phyloP scores from a whole-genome alignment of 306 rosid species.

The Cyclanthera cordifolia region DNA sequence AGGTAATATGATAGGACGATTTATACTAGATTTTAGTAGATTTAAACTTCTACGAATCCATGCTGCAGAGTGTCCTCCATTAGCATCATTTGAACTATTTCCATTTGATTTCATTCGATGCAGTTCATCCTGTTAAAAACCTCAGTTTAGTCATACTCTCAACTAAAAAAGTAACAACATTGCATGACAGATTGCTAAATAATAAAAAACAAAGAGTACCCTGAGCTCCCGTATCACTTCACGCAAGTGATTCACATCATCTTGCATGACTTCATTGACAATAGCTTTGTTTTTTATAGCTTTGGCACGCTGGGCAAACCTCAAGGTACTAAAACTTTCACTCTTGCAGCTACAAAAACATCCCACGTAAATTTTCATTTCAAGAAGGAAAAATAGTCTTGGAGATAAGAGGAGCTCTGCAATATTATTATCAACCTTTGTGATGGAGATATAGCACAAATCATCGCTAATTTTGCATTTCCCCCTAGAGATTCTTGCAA shows the following conservation, averaged over 20 bases:
- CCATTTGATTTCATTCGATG: conserved; percentile 68
- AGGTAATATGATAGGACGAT: conserved; percentile 34
- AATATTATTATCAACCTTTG: conserved; percentile 49
- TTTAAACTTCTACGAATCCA: conserved; percentile 86
- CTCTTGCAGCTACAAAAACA: conserved; percentile 67
- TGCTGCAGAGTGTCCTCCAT: conserved; percentile 75
- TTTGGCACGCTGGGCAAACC: conserved; percentile 97
- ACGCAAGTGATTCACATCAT: conserved; percentile 75
- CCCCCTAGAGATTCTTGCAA: conserved; percentile 99
- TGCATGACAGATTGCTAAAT: conserved; percentile 13
- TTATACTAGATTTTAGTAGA: conserved; percentile 56
- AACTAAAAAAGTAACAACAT: conserved; percentile 13
- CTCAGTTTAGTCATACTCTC: conserved; percentile 16
- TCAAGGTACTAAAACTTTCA: conserved; percentile 91
- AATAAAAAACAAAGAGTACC: conserved; percentile 34
- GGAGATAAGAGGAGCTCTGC: conserved; percentile 13
- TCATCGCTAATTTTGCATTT: conserved; percentile 95
- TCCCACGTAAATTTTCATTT: conserved; percentile 19
- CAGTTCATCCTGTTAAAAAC: conserved; percentile 68
- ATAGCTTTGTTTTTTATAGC: conserved; percentile 95
- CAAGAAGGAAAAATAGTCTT: conserved; percentile 10
- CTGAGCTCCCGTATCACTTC: conserved; percentile 86
- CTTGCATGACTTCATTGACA: conserved; percentile 87
- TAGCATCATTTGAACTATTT: conserved; percentile 36
- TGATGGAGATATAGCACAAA: conserved; percentile 94